These are phyloP conservation scores for Trematosphaeria pertusa DNA, from an alignment of 2,329 filamentous ascomycete genomes.

Conservation along the genomic window DNA sequence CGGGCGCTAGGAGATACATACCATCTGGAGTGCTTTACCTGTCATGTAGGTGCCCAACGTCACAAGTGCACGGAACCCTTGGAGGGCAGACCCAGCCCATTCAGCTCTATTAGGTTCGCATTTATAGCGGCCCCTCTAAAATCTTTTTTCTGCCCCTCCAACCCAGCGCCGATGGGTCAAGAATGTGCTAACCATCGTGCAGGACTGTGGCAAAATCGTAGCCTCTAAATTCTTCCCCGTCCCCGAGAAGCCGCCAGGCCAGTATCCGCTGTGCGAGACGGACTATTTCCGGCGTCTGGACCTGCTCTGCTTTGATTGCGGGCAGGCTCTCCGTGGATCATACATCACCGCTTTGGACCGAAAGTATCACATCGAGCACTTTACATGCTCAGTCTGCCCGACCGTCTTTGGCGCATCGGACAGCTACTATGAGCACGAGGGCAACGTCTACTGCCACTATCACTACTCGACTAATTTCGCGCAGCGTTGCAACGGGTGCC, in stretches of 20 bases:
- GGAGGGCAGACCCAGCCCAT: too few species aligned
- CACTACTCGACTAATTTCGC: conserved; percentile 98
- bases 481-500: conserved; percentile 94
- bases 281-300: conserved; percentile 96
- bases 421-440: conserved; percentile 98
- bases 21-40: conserved; percentile 97
- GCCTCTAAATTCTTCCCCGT: conserved; percentile 99
- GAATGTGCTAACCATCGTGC: conserved; percentile 9
- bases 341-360: conserved; percentile 98
- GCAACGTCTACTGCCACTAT: conserved; percentile 96
- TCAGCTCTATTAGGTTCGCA: too few species aligned
- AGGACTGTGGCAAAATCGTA: conserved; percentile 97
- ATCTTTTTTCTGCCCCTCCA: too few species aligned
- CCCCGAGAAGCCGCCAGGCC: conserved; percentile 84
- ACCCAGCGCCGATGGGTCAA: too few species aligned
- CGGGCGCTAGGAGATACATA: conserved; percentile 91
- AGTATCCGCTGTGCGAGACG: conserved; percentile 94
- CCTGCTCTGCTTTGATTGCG: conserved; percentile 89
- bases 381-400: conserved; percentile 95
- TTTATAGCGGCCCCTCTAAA: too few species aligned
- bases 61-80: too few species aligned
- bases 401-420: conserved; percentile 98
- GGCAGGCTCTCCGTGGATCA: conserved; percentile 89
- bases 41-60: conserved; percentile 75
- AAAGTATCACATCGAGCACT: conserved; percentile 97